These are phyloP conservation scores for Takakia lepidozioides DNA, from an alignment of 225 moss, liverwort and hornwort genomes.

Conservation along the genomic window DNA sequence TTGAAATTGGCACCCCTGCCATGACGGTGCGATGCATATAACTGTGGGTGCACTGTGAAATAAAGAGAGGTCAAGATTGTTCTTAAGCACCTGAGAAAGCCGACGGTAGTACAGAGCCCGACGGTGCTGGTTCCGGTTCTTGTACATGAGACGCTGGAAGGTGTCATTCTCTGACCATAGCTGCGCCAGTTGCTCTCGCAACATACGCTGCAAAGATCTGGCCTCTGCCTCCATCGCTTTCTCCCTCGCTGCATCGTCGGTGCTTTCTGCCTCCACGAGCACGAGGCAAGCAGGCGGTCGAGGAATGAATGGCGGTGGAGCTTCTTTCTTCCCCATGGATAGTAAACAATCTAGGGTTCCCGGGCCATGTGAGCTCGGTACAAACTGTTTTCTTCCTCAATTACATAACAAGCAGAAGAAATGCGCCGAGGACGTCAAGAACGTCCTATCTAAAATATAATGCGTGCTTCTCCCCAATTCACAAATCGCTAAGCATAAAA, in stretches of 20 bases:
- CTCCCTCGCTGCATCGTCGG: conserved; percentile 3
- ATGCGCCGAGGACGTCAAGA: no score
- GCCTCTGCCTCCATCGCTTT: conserved; percentile 44
- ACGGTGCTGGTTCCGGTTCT: conserved; percentile 89
- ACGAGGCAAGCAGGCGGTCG: conserved; percentile 52
- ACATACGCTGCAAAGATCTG: conserved; percentile 30
- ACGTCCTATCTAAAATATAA: no score
- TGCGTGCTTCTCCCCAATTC: no score
- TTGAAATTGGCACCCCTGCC: no score
- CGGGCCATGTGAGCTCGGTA: no score
- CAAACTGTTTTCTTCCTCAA: no score
- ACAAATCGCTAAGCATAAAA: no score
- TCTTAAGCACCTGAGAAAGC: conserved; percentile 47
- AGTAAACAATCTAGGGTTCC: no score
- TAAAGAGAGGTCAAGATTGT: no score
- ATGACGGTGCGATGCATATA: no score
- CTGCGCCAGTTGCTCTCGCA: conserved; percentile 53
- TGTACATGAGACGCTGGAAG: conserved; percentile 90
- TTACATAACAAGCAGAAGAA: no score
- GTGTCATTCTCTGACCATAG: conserved; percentile 59
- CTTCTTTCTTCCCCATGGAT: conserved; percentile 32
- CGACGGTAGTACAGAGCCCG: conserved; percentile 77
- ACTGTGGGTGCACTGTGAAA: no score
- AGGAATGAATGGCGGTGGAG: conserved; percentile 11
- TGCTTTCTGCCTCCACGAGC: conserved; percentile 7